Base-by-base conservation (phyloP, 2,329 filamentous ascomycete genomes). In the Claviceps cyperi region DNA sequence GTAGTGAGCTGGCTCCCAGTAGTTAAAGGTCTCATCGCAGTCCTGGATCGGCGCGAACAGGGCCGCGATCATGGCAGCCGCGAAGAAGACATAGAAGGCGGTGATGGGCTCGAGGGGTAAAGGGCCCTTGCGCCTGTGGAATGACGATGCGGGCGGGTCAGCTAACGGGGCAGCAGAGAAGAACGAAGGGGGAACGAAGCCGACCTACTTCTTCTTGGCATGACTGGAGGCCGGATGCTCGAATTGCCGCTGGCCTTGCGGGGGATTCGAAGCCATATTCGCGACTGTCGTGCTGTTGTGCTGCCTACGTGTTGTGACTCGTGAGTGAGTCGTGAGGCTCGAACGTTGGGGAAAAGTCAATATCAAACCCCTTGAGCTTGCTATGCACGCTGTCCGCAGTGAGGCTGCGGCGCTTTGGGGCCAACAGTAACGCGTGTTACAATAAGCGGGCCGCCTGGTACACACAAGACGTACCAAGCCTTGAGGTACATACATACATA, bases 11-110 rank as follows among this genome's bases (percentile, higher is more conserved):
- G 92, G 91, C 61, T 98, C 92, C 89, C 91, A 98, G 72, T 95
- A 98, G 66, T 98, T 98, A 76, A 94, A 98, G 11, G 91, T 91
- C 71, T 98, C 92, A 60, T 98, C 92, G 64, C 92, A 98, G 67
- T 98, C 92, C 65, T 96, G 90, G 56, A 98, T 95, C 0, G 92
- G 92, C 2, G 89, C 83, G 64, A 83, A 91, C 35, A 84, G 61
- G 11, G 91, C 92, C 6, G 91, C 86, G 21, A 91, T 59, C 17
- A 84, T 56, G 62, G 88, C 88, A 56, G 84, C 82, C 32, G 73
- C 70, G 44, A 94, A 71, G 64, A 94, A 92, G 55, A 87, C 67
- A 62, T 85, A 92, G 64, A 96, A 94, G 13, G 84, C 84, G 45
- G 79, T 75, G 56, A 86, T 84, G 50, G 87, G 78, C 57, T 84